phyloP scores from a whole-genome alignment of 2,329 filamentous ascomycete genomes.

The Venturia pyrina region DNA sequence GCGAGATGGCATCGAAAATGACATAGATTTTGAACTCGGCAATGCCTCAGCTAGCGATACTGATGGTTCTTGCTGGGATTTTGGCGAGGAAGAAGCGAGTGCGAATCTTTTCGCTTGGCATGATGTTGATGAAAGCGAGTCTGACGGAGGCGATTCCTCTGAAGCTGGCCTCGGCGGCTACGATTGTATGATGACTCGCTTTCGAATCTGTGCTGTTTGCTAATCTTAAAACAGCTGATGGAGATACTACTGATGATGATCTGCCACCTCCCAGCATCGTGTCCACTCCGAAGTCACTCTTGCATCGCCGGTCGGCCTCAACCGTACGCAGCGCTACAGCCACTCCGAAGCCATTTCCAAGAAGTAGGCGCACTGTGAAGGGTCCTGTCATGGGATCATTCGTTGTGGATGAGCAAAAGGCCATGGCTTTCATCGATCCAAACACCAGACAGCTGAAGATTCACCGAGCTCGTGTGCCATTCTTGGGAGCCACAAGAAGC shows the following conservation, averaged over 20 bases:
- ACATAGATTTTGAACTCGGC: slow-evolving; percentile 48
- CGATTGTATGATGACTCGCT: slow-evolving; percentile 40
- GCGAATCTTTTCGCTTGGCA: slow-evolving; percentile 23
- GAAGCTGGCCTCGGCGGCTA: slow-evolving; percentile 44
- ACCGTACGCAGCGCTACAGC: slow-evolving; percentile 27
- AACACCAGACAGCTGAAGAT: slow-evolving; percentile 21
- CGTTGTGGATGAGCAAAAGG: slow-evolving; percentile 22
- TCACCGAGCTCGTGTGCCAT: slow-evolving; percentile 11
- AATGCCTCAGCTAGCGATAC: slow-evolving; percentile 34
- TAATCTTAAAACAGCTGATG: slow-evolving; percentile 47
- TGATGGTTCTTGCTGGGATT: slow-evolving; percentile 52
- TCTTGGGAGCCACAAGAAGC: background rate
- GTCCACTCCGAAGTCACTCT: slow-evolving; percentile 38
- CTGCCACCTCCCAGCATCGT: slow-evolving; percentile 38
- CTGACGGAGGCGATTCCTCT: slow-evolving; percentile 34
- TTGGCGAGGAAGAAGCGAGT: slow-evolving; percentile 38
- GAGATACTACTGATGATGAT: slow-evolving; percentile 52
- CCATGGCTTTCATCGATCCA: slow-evolving; percentile 23
- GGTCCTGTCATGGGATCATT: slow-evolving; percentile 25
- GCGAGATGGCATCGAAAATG: slow-evolving; percentile 39
- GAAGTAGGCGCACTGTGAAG: slow-evolving; percentile 14
- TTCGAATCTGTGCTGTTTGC: slow-evolving; percentile 23
- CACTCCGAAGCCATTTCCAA: slow-evolving; percentile 28
- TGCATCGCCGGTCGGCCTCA: slow-evolving; percentile 40
- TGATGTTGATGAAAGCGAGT: slow-evolving; percentile 18